A percentile compares a stretch with the other conserved stretches of the same genome.
Evolutionary conservation across 2,329 filamentous ascomycete genomes (phyloP).

Genomic region (Trichoderma semiorbis): DNA sequence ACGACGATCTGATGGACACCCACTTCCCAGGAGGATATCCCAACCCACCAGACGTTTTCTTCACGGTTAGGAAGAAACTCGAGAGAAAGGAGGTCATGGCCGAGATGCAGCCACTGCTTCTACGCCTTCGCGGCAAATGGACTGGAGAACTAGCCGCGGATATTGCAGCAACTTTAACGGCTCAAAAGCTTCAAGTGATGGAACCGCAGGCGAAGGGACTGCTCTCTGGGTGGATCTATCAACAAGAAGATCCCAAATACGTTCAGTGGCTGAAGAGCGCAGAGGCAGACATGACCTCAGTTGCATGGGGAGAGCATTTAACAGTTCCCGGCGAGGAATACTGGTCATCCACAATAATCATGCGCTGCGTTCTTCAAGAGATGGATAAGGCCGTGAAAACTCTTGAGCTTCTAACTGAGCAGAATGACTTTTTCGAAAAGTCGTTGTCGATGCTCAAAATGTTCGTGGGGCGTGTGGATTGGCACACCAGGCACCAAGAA

Average conservation of each 20-base stretch:
- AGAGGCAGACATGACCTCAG: not conserved
- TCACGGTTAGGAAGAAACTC: not conserved
- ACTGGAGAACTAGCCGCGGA: not conserved
- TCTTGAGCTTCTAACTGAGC: fast-evolving
- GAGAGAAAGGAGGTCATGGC: not conserved
- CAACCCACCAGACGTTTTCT: fast-evolving
- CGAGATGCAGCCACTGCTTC: not conserved
- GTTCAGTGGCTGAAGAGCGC: not conserved
- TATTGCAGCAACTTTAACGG: not conserved
- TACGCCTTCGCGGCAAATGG: not conserved
- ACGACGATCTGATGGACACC: too few relatives aligned
- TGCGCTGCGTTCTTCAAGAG: too few relatives aligned
- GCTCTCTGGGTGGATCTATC: not conserved
- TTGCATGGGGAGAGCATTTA: fast-evolving
- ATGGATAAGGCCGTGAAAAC: too few relatives aligned
- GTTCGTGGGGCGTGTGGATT: not conserved
- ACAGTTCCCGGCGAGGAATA: not conserved
- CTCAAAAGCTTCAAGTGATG: not conserved
- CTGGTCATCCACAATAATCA: not conserved
- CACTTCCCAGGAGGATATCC: not conserved
- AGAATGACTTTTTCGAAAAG: not conserved
- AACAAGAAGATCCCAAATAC: not conserved
- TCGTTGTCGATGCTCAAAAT: fast-evolving
- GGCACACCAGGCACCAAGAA: too few relatives aligned
- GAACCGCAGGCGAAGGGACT: not conserved